phyloP scores from a whole-genome alignment of 2,329 filamentous ascomycete species.

The Exophiala viscosa region DNA sequence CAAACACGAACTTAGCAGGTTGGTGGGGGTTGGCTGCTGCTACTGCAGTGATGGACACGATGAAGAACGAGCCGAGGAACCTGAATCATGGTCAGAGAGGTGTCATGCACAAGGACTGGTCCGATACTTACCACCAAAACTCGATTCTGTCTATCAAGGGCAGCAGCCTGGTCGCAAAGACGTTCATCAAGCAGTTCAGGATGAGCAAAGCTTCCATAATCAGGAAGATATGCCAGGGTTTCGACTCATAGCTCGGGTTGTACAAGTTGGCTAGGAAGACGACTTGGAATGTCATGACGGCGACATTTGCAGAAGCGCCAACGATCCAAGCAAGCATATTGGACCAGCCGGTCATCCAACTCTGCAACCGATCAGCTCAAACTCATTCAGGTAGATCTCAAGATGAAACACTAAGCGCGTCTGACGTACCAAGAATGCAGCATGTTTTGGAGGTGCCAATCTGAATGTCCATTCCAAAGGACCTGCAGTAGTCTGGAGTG shows the following conservation, averaged over 20 bases:
- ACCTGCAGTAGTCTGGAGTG: not conserved
- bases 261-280: not conserved
- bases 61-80: constrained; percentile 46
- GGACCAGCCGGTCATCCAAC: not conserved
- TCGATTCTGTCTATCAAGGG: not conserved
- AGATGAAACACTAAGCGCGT: no score
- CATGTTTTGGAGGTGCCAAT: not conserved
- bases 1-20: constrained; percentile 48
- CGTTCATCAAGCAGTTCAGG: not conserved
- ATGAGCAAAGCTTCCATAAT: not conserved
- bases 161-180: not conserved
- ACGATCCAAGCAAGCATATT: constrained; percentile 2
- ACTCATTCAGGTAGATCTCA: no score
- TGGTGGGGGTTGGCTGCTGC: constrained; percentile 43
- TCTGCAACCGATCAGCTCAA: not conserved
- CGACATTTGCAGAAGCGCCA: not conserved
- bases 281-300: not conserved
- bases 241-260: not conserved
- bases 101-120: not conserved
- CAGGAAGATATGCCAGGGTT: not conserved
- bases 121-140: not conserved
- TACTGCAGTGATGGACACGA: constrained; percentile 48
- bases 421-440: not conserved
- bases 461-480: not conserved
- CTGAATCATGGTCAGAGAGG: constrained; percentile 27